Evolutionary conservation across 139 green algal species (phyloP).

Genomic region (Pseudopediastrum boryanum): DNA sequence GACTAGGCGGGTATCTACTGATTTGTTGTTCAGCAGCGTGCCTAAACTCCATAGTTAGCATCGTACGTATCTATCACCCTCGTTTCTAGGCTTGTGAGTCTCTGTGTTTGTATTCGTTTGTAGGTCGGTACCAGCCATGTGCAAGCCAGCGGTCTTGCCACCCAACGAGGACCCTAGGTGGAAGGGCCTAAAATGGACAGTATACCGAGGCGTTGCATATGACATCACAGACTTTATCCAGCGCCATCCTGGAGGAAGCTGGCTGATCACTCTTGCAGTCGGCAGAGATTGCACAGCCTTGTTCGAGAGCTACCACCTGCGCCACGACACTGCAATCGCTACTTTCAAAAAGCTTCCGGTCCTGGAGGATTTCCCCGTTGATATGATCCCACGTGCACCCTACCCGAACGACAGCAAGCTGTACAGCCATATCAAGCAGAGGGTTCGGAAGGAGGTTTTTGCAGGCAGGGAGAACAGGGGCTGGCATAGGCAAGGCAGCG

Average conservation of each 20-base stretch:
- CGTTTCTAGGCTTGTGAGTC: no score
- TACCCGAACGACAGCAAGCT: slow-evolving; percentile 68
- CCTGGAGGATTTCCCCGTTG: slow-evolving; percentile 78
- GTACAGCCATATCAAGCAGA: slow-evolving; percentile 55
- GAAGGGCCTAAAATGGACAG: slow-evolving; percentile 64
- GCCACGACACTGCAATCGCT: slow-evolving; percentile 52
- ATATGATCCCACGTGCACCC: slow-evolving; percentile 67
- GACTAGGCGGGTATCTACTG: no score
- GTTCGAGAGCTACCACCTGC: slow-evolving; percentile 75
- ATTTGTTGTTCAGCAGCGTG: no score
- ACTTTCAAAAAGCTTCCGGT: slow-evolving; percentile 61
- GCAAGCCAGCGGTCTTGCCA: no score
- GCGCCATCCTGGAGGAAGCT: slow-evolving; percentile 70
- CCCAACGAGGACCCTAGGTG: no score
- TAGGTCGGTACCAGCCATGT: no score
- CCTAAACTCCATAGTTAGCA: no score
- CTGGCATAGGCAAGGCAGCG: slow-evolving; percentile 71
- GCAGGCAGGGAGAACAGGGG: slow-evolving; percentile 66
- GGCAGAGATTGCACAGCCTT: slow-evolving; percentile 73
- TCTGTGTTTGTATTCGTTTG: no score
- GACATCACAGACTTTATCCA: slow-evolving; percentile 63
- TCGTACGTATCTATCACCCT: no score
- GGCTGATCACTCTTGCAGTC: slow-evolving; percentile 82
- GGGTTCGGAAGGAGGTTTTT: slow-evolving; percentile 82
- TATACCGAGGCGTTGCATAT: slow-evolving; percentile 55